Conservation (phyloP, 1,284 basidiomycete genomes). For the Ustilago shanxiensis region DNA sequence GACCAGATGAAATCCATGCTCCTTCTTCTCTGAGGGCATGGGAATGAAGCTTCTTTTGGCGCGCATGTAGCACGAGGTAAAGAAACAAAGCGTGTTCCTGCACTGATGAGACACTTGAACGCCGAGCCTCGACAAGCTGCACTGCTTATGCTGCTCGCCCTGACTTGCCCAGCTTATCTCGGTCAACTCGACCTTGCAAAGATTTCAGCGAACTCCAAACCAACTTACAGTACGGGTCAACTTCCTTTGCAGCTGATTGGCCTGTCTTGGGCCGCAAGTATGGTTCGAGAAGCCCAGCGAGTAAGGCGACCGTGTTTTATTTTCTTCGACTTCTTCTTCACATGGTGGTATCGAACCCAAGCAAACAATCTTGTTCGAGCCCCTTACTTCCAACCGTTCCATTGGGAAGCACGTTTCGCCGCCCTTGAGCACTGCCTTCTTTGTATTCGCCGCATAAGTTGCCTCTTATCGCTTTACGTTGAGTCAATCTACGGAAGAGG, state of each 20-base stretch:
- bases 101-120: not conserved
- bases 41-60: not conserved
- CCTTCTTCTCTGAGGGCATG: too few species aligned
- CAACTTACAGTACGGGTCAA: too few species aligned
- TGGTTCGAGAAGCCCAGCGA: not conserved
- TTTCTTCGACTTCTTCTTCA: too few species aligned
- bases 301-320: slow-evolving; percentile 3
- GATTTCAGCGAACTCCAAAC: not conserved
- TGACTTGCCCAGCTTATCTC: not conserved
- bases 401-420: not conserved
- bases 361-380: not conserved
- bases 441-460: too few species aligned
- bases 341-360: not conserved
- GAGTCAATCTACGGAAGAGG: too few species aligned
- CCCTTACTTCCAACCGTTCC: not conserved
- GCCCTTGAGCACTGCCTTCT: too few species aligned
- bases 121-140: not conserved
- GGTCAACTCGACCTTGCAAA: not conserved
- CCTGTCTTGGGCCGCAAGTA: not conserved
- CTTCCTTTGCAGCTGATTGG: not conserved
- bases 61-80: not conserved
- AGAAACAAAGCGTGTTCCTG: not conserved
- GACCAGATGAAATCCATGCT: too few species aligned
- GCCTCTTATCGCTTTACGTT: not conserved
- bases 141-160: too few species aligned